Evolutionary conservation across 192 early-diverging fungal species (phyloP), one percentile per base, ranked within the genome.

Genomic region (Coemansia sp.): DNA sequence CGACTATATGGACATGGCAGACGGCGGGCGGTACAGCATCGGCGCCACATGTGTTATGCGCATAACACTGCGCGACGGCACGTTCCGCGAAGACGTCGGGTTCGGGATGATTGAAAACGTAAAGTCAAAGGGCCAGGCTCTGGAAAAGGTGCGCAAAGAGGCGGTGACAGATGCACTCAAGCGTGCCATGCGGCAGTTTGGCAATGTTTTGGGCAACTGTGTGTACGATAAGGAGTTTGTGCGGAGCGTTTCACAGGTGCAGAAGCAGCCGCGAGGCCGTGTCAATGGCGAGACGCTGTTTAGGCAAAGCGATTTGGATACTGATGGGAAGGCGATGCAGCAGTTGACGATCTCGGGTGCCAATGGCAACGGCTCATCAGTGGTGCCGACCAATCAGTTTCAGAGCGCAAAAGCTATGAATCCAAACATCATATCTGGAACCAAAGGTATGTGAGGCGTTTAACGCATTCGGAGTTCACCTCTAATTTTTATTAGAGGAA

Each of bases 101-200:
- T 94, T 88, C 56, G 97, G 95, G 1, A 81, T 73, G 55, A 84
- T 86, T 25, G 94, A 96, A 38, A 92, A 92, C 68, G 72, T 73
- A 21, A 88, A 83, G 70, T 87, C 83, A 54, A 95, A 95, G 68
- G 86, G 84, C 1, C 63, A 69, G 21, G 95, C 92, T 4, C 87
- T 97, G 47, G 92, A 94, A 66, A 97, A 96, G 73, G 92, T 90
- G 19, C 90, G 89, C 59, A 98, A 98, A 62, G 93, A 94, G 77
- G 90, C 97, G 1, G 81, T 84, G 0, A 97, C 95, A 0, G 97
- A 98, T 75, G 95, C 79, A 0, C 61, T 92, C 11, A 98, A 96
- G 75, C 84, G 95, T n/a, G 87, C 94, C 5, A 72, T 97, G 66
- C 85, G 89, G 2, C 73, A 80, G 48, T 96, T 96, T 73, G 97